These are phyloP conservation scores for Sclerotinia glacialis DNA, from an alignment of 2,329 filamentous ascomycete species.

Conservation along the genomic window DNA sequence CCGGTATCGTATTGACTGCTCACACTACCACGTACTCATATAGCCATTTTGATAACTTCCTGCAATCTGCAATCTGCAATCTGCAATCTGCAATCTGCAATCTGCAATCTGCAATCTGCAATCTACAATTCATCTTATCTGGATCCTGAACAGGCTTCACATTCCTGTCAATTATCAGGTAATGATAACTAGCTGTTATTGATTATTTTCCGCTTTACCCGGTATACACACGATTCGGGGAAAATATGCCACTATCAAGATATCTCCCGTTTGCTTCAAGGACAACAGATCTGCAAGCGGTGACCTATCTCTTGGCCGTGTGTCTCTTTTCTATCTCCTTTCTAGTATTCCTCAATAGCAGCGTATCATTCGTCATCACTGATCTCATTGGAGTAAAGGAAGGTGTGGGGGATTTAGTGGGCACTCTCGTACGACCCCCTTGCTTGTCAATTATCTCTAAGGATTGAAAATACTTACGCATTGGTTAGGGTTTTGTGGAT, in stretches of 20 bases:
- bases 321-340: conserved; percentile 86
- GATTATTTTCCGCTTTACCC: conserved; percentile 6
- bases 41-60: neutral
- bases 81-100: conserved; percentile 19
- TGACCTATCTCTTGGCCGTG: conserved; percentile 76
- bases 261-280: conserved; percentile 54
- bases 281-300: conserved; percentile 60
- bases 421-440: conserved; percentile 54
- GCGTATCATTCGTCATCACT: conserved; percentile 80
- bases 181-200: neutral
- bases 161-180: neutral
- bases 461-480: conserved; percentile 19
- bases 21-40: neutral
- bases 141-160: neutral
- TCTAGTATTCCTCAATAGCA: conserved; percentile 85
- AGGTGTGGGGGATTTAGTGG: conserved; percentile 75
- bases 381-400: conserved; percentile 73
- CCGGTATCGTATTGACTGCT: neutral
- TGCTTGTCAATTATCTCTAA: neutral
- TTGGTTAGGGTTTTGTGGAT: conserved; percentile 65
- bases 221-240: conserved; percentile 12
- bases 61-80: conserved; percentile 16
- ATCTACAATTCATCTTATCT: neutral
- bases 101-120: conserved; percentile 19
- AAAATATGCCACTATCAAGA: conserved; percentile 29